Evolutionary conservation across 371 early-diverging fungal species (phyloP).

Genomic region (Synchytrium microbalum): DNA sequence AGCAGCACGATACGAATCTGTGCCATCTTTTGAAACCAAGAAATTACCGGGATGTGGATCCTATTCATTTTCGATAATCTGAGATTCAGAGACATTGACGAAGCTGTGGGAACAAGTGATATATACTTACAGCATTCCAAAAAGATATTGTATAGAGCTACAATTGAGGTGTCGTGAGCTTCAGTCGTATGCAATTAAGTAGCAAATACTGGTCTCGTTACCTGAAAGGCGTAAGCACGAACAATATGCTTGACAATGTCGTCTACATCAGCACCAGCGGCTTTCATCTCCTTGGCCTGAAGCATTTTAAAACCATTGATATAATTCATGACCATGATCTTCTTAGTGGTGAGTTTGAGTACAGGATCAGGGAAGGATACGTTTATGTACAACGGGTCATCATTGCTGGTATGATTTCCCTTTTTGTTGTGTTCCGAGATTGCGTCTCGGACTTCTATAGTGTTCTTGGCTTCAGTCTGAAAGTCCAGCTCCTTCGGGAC

Average conservation of each 20-base stretch:
- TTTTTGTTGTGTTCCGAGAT: conserved; percentile 11
- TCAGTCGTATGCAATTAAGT: too few relatives aligned
- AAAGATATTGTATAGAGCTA: neutral
- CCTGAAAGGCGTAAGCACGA: conserved; percentile 23
- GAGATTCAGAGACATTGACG: neutral
- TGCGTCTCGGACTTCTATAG: conserved; percentile 13
- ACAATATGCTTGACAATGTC: conserved; percentile 16
- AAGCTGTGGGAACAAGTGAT: neutral
- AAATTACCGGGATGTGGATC: conserved; percentile 28
- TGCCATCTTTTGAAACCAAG: conserved; percentile 9
- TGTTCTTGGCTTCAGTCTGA: conserved; percentile 21
- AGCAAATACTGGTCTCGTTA: conserved; percentile 20
- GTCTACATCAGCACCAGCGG: conserved; percentile 9
- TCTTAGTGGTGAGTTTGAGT: conserved; percentile 2
- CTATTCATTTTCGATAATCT: neutral
- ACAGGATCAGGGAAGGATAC: conserved; percentile 20
- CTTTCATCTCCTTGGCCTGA: conserved; percentile 5
- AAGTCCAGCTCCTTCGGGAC: conserved; percentile 23
- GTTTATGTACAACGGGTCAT: conserved; percentile 12
- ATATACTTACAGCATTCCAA: neutral
- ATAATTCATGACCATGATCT: conserved; percentile 19
- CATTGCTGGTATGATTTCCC: neutral
- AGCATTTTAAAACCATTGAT: conserved; percentile 20
- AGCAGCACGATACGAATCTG: conserved; percentile 7
- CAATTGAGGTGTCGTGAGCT: neutral